These are phyloP conservation scores for Xylaria longipes DNA, from an alignment of 495 filamentous ascomycete genomes.

Conservation along the genomic window DNA sequence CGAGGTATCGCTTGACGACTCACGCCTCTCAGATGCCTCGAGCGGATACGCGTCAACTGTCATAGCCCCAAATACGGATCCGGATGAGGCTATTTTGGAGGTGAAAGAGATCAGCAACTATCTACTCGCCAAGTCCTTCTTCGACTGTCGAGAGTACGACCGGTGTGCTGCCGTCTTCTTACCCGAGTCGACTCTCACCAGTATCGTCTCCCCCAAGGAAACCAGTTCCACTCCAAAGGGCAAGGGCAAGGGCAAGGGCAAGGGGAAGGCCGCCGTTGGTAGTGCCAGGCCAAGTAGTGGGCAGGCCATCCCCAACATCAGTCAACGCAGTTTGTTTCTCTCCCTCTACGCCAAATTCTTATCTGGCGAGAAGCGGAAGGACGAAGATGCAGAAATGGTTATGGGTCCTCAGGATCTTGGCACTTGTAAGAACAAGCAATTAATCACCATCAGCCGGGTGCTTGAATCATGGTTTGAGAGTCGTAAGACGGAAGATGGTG, in stretches of 20 bases:
- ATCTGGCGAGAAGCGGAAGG: constrained; percentile 92
- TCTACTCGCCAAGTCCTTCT: constrained; percentile 91
- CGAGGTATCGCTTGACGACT: constrained; percentile 46
- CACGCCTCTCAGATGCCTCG: constrained; percentile 42
- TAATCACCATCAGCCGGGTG: constrained; percentile 73
- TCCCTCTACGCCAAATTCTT: constrained; percentile 91
- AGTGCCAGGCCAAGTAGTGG: constrained; percentile 27
- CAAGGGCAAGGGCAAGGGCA: constrained; percentile 45
- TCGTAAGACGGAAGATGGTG: constrained; percentile 61
- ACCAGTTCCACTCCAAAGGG: constrained; percentile 48
- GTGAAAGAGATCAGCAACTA: constrained; percentile 80
- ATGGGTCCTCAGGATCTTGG: constrained; percentile 91
- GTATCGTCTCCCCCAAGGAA: constrained; percentile 59
- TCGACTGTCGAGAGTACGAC: constrained; percentile 95
- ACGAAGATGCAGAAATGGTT: constrained; percentile 98
- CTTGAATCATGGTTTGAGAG: constrained; percentile 79
- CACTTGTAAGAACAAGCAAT: constrained; percentile 79
- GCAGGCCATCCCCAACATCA: constrained; percentile 57
- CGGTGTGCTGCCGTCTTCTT: constrained; percentile 92
- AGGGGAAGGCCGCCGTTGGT: constrained; percentile 55
- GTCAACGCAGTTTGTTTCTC: constrained; percentile 91
- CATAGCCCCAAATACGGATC: constrained; percentile 58
- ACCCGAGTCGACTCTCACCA: constrained; percentile 70
- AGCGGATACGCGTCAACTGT: constrained; percentile 50
- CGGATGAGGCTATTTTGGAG: constrained; percentile 77